These are phyloP conservation scores for Hortiboletus campestris DNA, from an alignment of 768 basidiomycete species.

Conservation along the genomic window DNA sequence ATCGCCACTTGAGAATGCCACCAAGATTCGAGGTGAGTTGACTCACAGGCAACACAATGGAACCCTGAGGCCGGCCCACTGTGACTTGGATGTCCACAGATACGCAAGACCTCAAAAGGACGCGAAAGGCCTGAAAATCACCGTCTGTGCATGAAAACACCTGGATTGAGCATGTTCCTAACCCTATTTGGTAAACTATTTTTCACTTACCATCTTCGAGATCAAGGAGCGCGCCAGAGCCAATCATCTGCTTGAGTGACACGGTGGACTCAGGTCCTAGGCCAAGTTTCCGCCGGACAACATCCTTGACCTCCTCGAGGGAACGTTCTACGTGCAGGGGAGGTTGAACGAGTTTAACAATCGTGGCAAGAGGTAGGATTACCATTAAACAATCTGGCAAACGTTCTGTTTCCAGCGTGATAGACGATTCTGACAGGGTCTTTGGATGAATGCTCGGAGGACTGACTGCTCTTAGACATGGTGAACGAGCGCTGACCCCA, in stretches of 20 bases:
- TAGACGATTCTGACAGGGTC: constrained; percentile 36
- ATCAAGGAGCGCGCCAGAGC: constrained; percentile 53
- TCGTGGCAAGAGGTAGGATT: neutral
- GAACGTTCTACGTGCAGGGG: constrained; percentile 48
- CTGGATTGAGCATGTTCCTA: neutral
- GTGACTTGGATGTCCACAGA: constrained; percentile 41
- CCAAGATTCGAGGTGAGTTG: neutral
- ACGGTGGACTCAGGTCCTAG: constrained; percentile 39
- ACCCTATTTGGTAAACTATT: neutral
- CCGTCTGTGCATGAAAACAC: constrained; percentile 48
- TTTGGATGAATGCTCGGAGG: neutral
- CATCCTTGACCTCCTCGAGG: constrained; percentile 53
- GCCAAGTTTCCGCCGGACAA: constrained; percentile 61
- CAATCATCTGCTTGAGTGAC: constrained; percentile 47
- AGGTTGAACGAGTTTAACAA: constrained; percentile 3
- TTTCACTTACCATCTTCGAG: constrained; percentile 66
- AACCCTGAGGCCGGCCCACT: constrained; percentile 5
- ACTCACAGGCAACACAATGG: constrained; percentile 15
- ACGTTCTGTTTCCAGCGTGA: constrained; percentile 33
- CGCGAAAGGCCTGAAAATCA: constrained; percentile 73
- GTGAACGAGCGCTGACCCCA: neutral
- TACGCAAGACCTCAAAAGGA: constrained; percentile 38
- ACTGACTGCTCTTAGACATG: constrained; percentile 12
- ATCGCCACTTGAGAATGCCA: neutral
- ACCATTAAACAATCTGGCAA: constrained; percentile 46